phyloP scores from a whole-genome alignment of 129 eudicot genomes.

The Chrysanthemum lavandulifolium region DNA sequence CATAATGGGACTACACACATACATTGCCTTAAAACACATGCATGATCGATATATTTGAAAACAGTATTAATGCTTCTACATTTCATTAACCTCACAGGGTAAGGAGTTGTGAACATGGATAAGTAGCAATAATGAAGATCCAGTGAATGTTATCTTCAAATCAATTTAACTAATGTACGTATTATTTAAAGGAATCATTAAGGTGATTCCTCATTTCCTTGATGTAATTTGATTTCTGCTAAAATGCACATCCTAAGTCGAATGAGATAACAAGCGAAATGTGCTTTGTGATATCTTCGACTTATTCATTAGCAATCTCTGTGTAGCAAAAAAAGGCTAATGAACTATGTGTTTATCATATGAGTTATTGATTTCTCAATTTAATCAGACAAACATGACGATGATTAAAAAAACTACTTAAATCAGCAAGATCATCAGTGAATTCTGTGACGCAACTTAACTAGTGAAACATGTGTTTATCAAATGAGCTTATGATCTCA shows the following conservation, averaged over 20 bases:
- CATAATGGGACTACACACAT: neutral
- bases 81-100: conserved; percentile 37
- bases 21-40: neutral
- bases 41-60: neutral
- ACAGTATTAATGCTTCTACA: neutral
- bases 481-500: too few species aligned
- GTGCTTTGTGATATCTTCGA: neutral
- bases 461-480: too few species aligned
- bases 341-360: neutral
- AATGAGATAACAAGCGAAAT: conserved; percentile 6
- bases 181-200: conserved; percentile 22
- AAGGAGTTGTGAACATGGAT: conserved; percentile 16
- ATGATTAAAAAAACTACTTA: too few species aligned
- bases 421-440: too few species aligned
- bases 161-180: conserved; percentile 15
- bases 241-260: neutral
- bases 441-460: too few species aligned
- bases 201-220: conserved; percentile 15
- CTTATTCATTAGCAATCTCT: neutral
- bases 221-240: conserved; percentile 25
- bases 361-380: too few species aligned
- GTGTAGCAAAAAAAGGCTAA: neutral
- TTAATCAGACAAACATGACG: too few species aligned
- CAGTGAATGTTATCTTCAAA: neutral
- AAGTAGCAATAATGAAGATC: conserved; percentile 26